phyloP scores from a whole-genome alignment of 257 asterid species.

The Petrea volubilis region DNA sequence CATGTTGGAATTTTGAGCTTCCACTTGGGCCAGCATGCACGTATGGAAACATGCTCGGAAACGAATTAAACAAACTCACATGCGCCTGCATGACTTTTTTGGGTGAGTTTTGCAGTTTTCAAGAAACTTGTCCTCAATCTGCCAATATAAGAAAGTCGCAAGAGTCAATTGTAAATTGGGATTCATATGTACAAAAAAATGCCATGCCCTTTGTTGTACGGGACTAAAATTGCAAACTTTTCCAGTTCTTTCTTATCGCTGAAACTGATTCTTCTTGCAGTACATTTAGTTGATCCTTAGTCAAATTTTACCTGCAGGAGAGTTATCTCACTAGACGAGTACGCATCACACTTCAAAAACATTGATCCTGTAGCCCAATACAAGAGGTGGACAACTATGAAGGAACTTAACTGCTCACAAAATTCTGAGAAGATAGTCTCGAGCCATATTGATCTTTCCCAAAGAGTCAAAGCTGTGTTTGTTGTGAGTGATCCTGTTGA shows the following conservation, averaged over 20 bases:
- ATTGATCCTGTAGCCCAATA: slow-evolving; percentile 67
- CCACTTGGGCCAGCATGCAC: too few relatives aligned
- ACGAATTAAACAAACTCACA: too few relatives aligned
- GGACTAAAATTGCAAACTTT: too few relatives aligned
- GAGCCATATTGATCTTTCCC: slow-evolving; percentile 18
- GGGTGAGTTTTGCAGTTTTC: too few relatives aligned
- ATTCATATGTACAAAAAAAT: too few relatives aligned
- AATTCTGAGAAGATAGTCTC: slow-evolving; percentile 24
- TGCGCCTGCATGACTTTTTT: too few relatives aligned
- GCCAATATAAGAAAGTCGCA: too few relatives aligned
- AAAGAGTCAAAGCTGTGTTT: slow-evolving; percentile 56
- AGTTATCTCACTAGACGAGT: slow-evolving; percentile 61
- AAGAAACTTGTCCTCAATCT: too few relatives aligned
- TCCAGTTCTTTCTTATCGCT: background rate
- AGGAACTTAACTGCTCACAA: slow-evolving; percentile 24
- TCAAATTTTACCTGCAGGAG: slow-evolving; percentile 38
- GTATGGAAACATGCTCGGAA: too few relatives aligned
- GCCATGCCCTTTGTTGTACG: too few relatives aligned
- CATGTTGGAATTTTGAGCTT: too few relatives aligned
- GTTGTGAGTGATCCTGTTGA: slow-evolving; percentile 69
- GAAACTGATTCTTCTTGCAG: background rate
- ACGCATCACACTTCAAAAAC: slow-evolving; percentile 47
- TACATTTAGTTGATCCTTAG: slow-evolving; percentile 5
- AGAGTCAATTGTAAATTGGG: too few relatives aligned
- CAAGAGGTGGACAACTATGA: slow-evolving; percentile 50